Conservation (phyloP, 495 filamentous ascomycete species). For the Penicillium turbatum region DNA sequence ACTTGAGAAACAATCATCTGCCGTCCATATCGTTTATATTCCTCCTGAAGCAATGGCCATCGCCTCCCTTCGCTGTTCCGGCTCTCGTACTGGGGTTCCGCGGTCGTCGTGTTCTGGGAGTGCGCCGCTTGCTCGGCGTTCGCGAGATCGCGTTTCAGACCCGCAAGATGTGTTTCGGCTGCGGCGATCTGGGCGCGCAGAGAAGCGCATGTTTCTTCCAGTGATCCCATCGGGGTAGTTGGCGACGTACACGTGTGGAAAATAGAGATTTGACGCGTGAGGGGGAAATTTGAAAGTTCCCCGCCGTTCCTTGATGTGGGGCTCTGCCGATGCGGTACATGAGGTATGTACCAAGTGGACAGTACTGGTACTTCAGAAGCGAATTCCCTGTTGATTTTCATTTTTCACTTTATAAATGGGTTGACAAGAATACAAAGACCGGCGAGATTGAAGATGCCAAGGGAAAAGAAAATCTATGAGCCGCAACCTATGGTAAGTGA, state of each 20-base stretch:
- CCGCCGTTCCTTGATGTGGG: slow-evolving; percentile 9
- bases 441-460: too few species aligned
- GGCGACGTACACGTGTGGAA: not conserved
- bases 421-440: too few species aligned
- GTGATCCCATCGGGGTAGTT: slow-evolving; percentile 13
- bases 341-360: not conserved
- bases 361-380: too few species aligned
- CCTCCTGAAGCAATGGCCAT: slow-evolving; percentile 61
- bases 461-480: too few species aligned
- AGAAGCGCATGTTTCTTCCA: slow-evolving; percentile 36
- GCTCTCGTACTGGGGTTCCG: not conserved
- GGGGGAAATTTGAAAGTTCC: slow-evolving; percentile 1
- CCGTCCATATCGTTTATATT: slow-evolving; percentile 82
- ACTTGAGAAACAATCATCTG: slow-evolving; percentile 89
- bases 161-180: slow-evolving; percentile 36
- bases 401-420: too few species aligned
- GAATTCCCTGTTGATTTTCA: too few species aligned
- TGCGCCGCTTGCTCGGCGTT: slow-evolving; percentile 27
- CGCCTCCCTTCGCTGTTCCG: slow-evolving; percentile 23
- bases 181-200: slow-evolving; percentile 39
- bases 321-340: not conserved
- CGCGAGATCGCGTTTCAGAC: slow-evolving; percentile 36
- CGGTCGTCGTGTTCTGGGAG: slow-evolving; percentile 3
- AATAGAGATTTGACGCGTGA: not conserved
- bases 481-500: too few species aligned